phyloP scores from a whole-genome alignment of 495 filamentous ascomycete species.

The Penicillium argentinense region DNA sequence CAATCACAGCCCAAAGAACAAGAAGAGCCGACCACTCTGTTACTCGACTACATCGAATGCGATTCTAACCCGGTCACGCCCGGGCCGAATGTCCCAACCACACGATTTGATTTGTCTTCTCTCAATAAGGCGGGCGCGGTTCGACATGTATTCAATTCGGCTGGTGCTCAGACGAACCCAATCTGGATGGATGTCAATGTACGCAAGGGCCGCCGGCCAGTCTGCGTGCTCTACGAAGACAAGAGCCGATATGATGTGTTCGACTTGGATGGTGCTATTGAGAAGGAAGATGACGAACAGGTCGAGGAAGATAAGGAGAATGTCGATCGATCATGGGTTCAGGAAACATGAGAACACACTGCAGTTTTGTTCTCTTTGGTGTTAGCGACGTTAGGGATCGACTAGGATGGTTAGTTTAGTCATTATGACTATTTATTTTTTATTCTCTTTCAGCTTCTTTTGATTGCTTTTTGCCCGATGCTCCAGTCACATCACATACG shows the following conservation, averaged over 20 bases:
- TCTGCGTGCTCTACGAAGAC: conserved; percentile 58
- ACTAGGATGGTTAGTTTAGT: too few relatives aligned
- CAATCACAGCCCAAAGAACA: neutral
- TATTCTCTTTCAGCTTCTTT: too few relatives aligned
- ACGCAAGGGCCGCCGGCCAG: conserved; percentile 49
- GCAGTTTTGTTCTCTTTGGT: too few relatives aligned
- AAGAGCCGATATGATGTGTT: conserved; percentile 55
- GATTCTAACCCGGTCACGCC: conserved; percentile 9
- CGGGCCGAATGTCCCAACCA: conserved; percentile 18
- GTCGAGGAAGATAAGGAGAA: conserved; percentile 16
- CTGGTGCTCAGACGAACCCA: conserved; percentile 44
- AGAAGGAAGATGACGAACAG: conserved; percentile 31
- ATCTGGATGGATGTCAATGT: conserved; percentile 54
- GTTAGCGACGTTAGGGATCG: too few relatives aligned
- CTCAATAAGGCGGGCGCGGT: conserved; percentile 14
- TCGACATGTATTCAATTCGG: conserved; percentile 35
- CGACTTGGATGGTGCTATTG: conserved; percentile 51
- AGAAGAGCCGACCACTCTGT: conserved; percentile 7
- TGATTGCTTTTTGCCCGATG: too few relatives aligned
- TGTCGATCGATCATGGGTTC: conserved; percentile 2
- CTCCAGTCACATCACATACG: too few relatives aligned
- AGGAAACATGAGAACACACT: too few relatives aligned
- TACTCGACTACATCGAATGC: conserved; percentile 17
- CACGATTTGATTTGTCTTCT: conserved; percentile 24
- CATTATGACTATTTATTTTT: too few relatives aligned